Evolutionary conservation across 2,329 filamentous ascomycete genomes (phyloP), one percentile per base, ranked within the genome.

Genomic region (Meredithiella fracta): DNA sequence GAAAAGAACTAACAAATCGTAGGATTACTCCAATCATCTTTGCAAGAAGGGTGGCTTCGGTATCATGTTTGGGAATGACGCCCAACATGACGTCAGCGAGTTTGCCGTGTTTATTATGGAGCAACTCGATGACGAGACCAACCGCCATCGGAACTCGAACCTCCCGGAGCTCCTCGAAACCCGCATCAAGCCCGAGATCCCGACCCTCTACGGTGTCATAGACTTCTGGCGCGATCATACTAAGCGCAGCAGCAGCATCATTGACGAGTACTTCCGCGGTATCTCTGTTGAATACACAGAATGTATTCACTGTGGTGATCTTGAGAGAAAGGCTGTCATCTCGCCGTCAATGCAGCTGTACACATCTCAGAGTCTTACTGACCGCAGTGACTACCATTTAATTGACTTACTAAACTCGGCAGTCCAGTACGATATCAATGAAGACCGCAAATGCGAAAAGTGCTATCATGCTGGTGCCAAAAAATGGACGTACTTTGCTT

Each of bases 1-100:
- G 37, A 20, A 3, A 15, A 5, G 9, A 40, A 31, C 53, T 58
- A 53, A 58, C 57, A 34, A 8, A 54, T 40, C 50, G 8, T 47
- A 85, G 69, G 76, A 79, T 47, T 86, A 85, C 59, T 77, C 68
- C 15, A 62, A 63, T 31, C 64, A 70, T 57, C 59, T 72, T 7
- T 69, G 66, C 57, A 63, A 66, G 56, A 60, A 67, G 56, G 62
- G 62, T 47, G 57, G 59, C 53, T 56, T 60, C 37, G 56, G 63
- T 52, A 59, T 64, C 31, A 61, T 77, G 5, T 92, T 89, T 71
- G 86, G 83, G 14, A 83, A 86, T 42, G 73, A 75, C 23, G 72
- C 80, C 52, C 91, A 97, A 65, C 92, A 97, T 68, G 92, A 98
- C 64, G 85, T 89, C 1, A 85, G 90, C 61, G 92, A 97, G 63